Conservation (phyloP, 129 eudicot species). For the Mikania micrantha region DNA sequence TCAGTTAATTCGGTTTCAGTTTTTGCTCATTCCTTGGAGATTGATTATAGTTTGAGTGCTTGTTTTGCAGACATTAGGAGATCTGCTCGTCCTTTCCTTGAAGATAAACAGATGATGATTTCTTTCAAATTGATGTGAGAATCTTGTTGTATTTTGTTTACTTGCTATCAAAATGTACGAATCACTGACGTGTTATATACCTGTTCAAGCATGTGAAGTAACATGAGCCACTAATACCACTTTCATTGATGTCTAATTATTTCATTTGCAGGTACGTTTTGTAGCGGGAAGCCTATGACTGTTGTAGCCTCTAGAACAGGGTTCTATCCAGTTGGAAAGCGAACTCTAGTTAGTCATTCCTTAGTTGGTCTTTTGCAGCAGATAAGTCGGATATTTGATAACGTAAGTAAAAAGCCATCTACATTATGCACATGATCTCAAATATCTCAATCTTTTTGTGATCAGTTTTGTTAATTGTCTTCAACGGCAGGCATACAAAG, state of each 20-base stretch:
- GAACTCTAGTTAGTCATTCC: conserved; percentile 51
- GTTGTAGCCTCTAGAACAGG: conserved; percentile 80
- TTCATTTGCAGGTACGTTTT: conserved; percentile 60
- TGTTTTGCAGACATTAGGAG: conserved; percentile 79
- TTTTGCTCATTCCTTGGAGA: no score
- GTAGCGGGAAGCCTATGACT: conserved; percentile 90
- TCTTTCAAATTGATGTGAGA: conserved; percentile 89
- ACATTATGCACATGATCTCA: conserved; percentile 1
- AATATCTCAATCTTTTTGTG: background rate
- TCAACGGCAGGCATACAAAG: conserved; percentile 75
- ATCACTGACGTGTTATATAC: background rate
- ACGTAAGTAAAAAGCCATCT: conserved; percentile 43
- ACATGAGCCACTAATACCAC: background rate
- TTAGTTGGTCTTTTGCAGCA: conserved; percentile 82
- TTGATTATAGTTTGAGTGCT: background rate
- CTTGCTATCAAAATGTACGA: conserved; percentile 10
- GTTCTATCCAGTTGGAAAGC: conserved; percentile 84
- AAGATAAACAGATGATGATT: conserved; percentile 84
- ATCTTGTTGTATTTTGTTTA: conserved; percentile 12
- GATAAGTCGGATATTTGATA: conserved; percentile 70
- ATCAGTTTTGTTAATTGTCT: background rate
- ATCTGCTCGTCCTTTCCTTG: conserved; percentile 85
- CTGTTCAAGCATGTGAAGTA: no score
- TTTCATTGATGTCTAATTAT: background rate
- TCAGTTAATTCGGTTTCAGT: no score